Evolutionary conservation across 305 asterid species (phyloP), one percentile per base, ranked within the genome.

Genomic region (Fraxinus ornus): DNA sequence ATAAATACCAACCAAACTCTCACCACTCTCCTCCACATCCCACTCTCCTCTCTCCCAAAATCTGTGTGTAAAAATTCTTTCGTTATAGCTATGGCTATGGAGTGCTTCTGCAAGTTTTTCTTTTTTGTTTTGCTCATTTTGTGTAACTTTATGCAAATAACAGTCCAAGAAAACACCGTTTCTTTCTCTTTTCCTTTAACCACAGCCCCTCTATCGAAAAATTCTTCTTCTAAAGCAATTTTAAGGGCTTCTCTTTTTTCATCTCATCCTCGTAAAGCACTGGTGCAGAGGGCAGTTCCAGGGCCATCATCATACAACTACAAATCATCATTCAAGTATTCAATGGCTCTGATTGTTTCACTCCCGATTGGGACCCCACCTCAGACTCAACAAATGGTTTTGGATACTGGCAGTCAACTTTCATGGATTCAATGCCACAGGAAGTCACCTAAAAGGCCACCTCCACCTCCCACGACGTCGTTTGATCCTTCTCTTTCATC

Each of bases 281-380:
- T 17, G 75, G 39, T 44, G n/a, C 73, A 41, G 76, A 78, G 52
- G 10, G 32, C 24, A 26, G 60, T 49, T 55, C 64, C 64, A 5
- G 84, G 28, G 21, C 79, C 87, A 26, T 26, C 93, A 0, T 76
- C 87, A 39, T 90, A 88, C 87, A 86, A 85, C 70, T 92, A 84
- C 64, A 88, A 86, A 41, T 86, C 97, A 0, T 82, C 91, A 0
- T 89, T 94, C 87, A 90, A 90, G 82, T 93, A 93, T 79, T 90
- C 98, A 3, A 90, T 92, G 95, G 98, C 97, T 64, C 90, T 94
- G 78, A 87, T 94, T 35, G 93, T 95, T 17, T 89, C 97, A 8
- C 95, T 95, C 72, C 97, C 96, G 0, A 94, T 94, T 26, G 99
- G 99, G 5, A 95, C 99, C 44, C 99, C 99, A 26, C 97, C 99